Conservation (phyloP, 1,284 basidiomycete genomes). For the Cystobasidium sp. region DNA sequence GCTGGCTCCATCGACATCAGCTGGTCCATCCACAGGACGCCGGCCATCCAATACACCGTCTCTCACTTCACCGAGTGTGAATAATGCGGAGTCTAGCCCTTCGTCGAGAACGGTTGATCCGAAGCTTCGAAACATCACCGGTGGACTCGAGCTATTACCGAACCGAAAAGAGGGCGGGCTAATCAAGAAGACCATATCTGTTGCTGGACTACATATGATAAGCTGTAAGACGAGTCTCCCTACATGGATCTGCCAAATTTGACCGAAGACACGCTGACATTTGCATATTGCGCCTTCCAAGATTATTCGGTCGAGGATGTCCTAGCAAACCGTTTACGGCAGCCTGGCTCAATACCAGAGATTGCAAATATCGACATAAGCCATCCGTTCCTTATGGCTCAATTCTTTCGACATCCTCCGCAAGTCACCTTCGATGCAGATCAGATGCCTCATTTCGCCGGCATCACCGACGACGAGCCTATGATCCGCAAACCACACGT, state of each 20-base stretch:
- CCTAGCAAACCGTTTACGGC: conserved; percentile 77
- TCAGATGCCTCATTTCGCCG: conserved; percentile 34
- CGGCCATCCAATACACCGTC: not conserved
- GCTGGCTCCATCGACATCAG: conserved; percentile 8
- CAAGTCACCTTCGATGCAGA: conserved; percentile 46
- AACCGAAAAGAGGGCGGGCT: conserved; percentile 88
- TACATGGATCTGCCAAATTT: not conserved
- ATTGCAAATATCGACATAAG: conserved; percentile 78
- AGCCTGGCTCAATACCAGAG: conserved; percentile 86
- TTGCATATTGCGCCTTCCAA: not conserved
- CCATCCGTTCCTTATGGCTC: conserved; percentile 45
- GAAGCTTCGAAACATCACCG: conserved; percentile 72
- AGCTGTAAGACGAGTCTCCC: conserved; percentile 59
- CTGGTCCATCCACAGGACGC: not conserved
- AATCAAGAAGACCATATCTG: conserved; percentile 76
- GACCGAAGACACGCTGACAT: not conserved
- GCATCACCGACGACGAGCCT: conserved; percentile 41
- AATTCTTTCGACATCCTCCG: conserved; percentile 50
- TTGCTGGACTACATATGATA: conserved; percentile 84
- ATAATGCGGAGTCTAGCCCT: conserved; percentile 62
- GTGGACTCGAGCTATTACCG: conserved; percentile 84
- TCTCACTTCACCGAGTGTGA: conserved; percentile 60
- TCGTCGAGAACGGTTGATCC: not conserved
- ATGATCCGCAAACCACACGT: conserved; percentile 24
- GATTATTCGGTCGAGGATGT: conserved; percentile 95